Percentiles rank a stretch among this genome's conserved stretches.
These are phyloP conservation scores for Xerocomus minutiporus DNA, from an alignment of 1,284 basidiomycete genomes.

Conservation along the genomic window DNA sequence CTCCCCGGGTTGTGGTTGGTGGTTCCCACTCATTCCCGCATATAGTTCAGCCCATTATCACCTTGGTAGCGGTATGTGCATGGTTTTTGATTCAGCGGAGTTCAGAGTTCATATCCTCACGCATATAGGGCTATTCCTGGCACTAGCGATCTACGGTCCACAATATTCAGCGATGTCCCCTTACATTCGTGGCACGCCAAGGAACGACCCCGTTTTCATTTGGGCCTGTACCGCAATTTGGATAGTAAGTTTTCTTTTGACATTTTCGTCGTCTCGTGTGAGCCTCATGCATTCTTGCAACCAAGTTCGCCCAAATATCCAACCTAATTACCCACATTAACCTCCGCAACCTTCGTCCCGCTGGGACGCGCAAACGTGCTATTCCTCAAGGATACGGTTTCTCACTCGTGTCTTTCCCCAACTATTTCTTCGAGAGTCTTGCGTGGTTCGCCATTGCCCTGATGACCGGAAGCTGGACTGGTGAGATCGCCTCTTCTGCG, in stretches of 20 bases:
- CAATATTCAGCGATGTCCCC: conserved; percentile 57
- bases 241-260: conserved; percentile 52
- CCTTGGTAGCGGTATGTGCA: conserved; percentile 62
- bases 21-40: not conserved
- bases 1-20: not conserved
- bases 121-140: conserved; percentile 58
- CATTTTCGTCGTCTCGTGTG: not conserved
- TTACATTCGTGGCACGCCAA: conserved; percentile 64
- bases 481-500: conserved; percentile 41
- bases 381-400: conserved; percentile 90
- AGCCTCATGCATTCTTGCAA: not conserved
- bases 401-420: conserved; percentile 81
- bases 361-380: conserved; percentile 73
- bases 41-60: conserved; percentile 85
- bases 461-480: conserved; percentile 77
- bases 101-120: not conserved
- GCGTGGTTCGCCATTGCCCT: conserved; percentile 72
- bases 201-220: conserved; percentile 68
- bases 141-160: conserved; percentile 77
- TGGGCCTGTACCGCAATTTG: conserved; percentile 65
- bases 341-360: conserved; percentile 78
- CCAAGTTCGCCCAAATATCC: conserved; percentile 80
- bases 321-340: conserved; percentile 85
- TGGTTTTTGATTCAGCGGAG: not conserved
- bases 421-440: conserved; percentile 91